Conservation (phyloP, 2,329 filamentous ascomycete species). For the Exophiala lecanii-corni region DNA sequence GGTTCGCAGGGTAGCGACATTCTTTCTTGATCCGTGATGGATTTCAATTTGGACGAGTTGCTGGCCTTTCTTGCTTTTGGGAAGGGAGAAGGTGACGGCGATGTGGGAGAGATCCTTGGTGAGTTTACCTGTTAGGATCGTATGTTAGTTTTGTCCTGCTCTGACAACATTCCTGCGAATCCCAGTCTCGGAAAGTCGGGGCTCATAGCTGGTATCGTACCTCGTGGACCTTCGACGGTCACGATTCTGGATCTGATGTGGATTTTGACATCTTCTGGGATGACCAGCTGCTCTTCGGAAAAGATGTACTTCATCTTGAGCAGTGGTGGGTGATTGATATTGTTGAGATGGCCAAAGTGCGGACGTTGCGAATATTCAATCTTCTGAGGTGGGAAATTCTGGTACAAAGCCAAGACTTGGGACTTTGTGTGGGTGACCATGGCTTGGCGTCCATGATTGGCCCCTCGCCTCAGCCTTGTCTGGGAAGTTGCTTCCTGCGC, state of each 20-base stretch:
- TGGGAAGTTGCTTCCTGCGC: background rate
- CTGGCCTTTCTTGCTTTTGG: constrained; percentile 54
- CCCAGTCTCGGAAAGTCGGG: too few species aligned
- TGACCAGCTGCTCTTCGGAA: constrained; percentile 89
- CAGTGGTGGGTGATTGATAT: constrained; percentile 34
- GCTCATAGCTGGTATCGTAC: too few species aligned
- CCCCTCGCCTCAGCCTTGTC: background rate
- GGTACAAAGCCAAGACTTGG: background rate
- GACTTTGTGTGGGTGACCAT: background rate
- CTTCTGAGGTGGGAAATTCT: background rate
- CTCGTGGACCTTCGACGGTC: constrained; percentile 94
- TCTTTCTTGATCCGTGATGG: constrained; percentile 97
- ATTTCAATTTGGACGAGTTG: constrained; percentile 86
- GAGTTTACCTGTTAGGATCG: constrained; percentile 68
- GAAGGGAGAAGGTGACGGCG: constrained; percentile 89
- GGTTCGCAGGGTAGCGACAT: constrained; percentile 94
- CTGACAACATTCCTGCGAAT: background rate
- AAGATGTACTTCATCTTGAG: constrained; percentile 99
- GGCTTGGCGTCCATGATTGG: constrained; percentile 2
- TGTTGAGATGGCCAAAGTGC: constrained; percentile 3
- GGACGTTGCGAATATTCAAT: constrained; percentile 5
- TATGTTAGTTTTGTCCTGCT: constrained; percentile 8
- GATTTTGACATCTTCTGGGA: constrained; percentile 98
- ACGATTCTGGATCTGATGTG: constrained; percentile 94
- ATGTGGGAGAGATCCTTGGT: constrained; percentile 94